A percentile compares a stretch with the other conserved stretches of the same genome.
These are phyloP conservation scores for Amniculicola lignicola DNA, from an alignment of 495 filamentous ascomycete genomes.

Conservation along the genomic window DNA sequence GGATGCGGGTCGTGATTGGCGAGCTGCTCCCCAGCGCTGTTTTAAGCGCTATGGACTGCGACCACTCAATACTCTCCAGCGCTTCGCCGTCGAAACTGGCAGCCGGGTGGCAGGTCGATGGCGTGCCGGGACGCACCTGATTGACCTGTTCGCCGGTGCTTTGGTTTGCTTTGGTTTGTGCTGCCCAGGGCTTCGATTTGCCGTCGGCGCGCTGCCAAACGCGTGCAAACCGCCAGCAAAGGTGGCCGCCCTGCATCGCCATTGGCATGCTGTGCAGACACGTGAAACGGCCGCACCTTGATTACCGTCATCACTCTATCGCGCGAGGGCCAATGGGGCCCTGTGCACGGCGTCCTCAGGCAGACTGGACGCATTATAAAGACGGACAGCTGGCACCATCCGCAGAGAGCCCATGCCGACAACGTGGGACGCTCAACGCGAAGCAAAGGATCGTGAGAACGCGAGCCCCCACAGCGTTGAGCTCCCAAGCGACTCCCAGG, in stretches of 20 bases:
- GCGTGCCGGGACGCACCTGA: background rate
- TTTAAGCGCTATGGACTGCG: background rate
- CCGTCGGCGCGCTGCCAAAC: constrained; percentile 4
- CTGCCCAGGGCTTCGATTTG: background rate
- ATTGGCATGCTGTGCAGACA: constrained; percentile 11
- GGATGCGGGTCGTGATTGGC: constrained; percentile 13
- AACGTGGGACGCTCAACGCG: too few relatives aligned
- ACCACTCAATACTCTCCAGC: constrained; percentile 19
- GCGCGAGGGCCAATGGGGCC: constrained; percentile 7
- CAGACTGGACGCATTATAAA: background rate
- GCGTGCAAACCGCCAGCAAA: too few relatives aligned
- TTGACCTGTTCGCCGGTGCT: constrained; percentile 1
- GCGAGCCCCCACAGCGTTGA: too few relatives aligned
- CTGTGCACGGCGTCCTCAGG: background rate
- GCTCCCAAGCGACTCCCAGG: too few relatives aligned
- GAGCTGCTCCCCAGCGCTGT: background rate
- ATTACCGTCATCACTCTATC: constrained; percentile 10
- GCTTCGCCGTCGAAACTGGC: constrained; percentile 12
- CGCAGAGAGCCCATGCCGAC: too few relatives aligned
- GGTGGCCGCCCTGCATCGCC: background rate
- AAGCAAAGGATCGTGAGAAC: too few relatives aligned
- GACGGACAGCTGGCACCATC: constrained; percentile 13
- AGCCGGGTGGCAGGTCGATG: background rate
- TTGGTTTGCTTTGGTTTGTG: too few relatives aligned
- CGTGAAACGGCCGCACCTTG: constrained; percentile 17